Base-by-base conservation (phyloP, 805 yeast species). In the Tetrapisispora namnaoensis region DNA sequence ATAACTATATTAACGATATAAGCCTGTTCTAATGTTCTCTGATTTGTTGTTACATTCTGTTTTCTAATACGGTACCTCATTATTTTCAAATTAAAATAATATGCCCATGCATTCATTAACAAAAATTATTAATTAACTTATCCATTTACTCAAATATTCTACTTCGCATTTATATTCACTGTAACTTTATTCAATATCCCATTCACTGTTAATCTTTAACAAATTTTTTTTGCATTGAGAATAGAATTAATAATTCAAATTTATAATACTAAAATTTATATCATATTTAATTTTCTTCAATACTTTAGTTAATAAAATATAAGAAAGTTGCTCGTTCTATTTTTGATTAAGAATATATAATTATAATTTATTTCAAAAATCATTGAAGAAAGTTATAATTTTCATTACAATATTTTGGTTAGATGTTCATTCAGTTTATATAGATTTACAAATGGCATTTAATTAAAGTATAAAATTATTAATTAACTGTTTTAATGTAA, bases 41-140 rank as follows among this genome's bases (percentile, higher is more conserved):
- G 51, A 21, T 42, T 45, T 36, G 8, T 24, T 24, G 28, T 24
- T 24, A 24, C 8, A 4, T 24, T 24, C 28, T 8, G 8, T 24
- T 24, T 6, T 8, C 28, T 24, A 8, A 6, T 24, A 24, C 28
- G 8, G 8, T 24, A 24, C 8, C 4, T 2, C 30, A 21, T 10
- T n/a, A 17, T 20, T 37, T n/a, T 13, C 39, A 17, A 11, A 40
- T 24, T 27, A 28, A 14, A 72, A 66, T 38, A n/a, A 22, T 36
- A 3, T 18, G n/a, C 28, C 21, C 28, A 38, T 18, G n/a, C 27
- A 21, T n/a, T 38, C 17, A 20, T 14, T n/a, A 20, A 7, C 28
- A 24, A 24, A 8, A 6, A 36, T 40, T n/a, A 42, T 32, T 30
- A n/a, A 32, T 18, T 32, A 37, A 42, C 14, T 10, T 17, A 32